Evolutionary conservation across 192 early-diverging fungal genomes (phyloP).

Genomic region (Fimicolochytrium jonesii): DNA sequence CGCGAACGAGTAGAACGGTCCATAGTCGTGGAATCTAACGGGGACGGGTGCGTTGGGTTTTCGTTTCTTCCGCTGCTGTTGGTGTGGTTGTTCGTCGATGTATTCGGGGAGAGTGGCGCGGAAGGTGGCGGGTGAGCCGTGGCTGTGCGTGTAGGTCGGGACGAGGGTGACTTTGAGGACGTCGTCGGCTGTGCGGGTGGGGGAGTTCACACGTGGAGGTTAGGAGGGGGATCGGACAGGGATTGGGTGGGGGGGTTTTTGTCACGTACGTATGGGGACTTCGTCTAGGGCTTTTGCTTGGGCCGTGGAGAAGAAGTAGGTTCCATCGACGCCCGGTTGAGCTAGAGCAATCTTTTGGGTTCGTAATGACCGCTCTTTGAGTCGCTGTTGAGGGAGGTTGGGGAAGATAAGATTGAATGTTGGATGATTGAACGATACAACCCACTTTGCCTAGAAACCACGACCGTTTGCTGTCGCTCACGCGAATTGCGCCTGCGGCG

Average conservation of each 20-base stretch:
- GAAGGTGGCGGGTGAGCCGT: not conserved
- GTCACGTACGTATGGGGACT: slow-evolving; percentile 13
- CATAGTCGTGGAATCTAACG: slow-evolving; percentile 18
- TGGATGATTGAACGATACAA: too few relatives aligned
- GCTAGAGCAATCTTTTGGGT: slow-evolving; percentile 8
- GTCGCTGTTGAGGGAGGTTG: too few relatives aligned
- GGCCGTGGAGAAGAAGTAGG: slow-evolving; percentile 9
- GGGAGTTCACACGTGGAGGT: not conserved
- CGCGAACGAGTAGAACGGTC: slow-evolving; percentile 18
- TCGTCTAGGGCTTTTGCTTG: slow-evolving; percentile 7
- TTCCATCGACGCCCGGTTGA: slow-evolving; percentile 10
- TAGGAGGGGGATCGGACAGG: not conserved
- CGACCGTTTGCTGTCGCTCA: too few relatives aligned
- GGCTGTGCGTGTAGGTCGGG: not conserved
- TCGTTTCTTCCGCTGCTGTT: not conserved
- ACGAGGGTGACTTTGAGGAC: slow-evolving; percentile 9
- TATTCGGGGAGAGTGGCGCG: not conserved
- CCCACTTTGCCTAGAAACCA: too few relatives aligned
- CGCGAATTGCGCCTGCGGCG: too few relatives aligned
- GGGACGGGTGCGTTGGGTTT: not conserved
- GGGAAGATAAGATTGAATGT: too few relatives aligned
- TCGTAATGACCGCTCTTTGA: not conserved
- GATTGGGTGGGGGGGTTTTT: too few relatives aligned
- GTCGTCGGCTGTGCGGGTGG: slow-evolving; percentile 9
- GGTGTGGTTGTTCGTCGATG: not conserved